Evolutionary conservation across 371 early-diverging fungal genomes (phyloP).

Genomic region (Basidiobolus heterosporus): DNA sequence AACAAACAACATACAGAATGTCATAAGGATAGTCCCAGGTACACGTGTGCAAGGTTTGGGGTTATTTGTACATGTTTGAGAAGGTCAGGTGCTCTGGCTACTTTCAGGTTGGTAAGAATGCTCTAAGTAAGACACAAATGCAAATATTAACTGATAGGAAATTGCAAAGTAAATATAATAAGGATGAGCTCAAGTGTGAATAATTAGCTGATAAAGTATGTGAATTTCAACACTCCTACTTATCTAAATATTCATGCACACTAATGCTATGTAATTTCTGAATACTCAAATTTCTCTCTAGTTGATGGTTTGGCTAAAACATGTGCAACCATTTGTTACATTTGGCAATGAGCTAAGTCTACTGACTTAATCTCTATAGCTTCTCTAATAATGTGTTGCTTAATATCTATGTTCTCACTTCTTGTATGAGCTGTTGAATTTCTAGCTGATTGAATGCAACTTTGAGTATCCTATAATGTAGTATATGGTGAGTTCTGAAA

Average conservation of each 20-base stretch:
- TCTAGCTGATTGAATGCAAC: neutral
- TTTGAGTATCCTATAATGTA: neutral
- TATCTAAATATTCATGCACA: neutral
- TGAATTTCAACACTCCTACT: neutral
- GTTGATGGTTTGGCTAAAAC: conserved; percentile 3
- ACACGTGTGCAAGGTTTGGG: too few relatives aligned
- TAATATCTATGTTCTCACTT: neutral
- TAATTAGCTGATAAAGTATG: too few relatives aligned
- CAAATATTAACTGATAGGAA: too few relatives aligned
- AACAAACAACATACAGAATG: too few relatives aligned
- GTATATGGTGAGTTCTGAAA: neutral
- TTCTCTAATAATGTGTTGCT: neutral
- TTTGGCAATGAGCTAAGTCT: conserved; percentile 1
- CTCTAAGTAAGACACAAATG: too few relatives aligned
- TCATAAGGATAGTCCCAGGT: too few relatives aligned
- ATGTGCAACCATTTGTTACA: conserved; percentile 6
- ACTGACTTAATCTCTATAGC: neutral
- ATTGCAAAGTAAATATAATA: too few relatives aligned
- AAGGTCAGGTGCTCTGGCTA: too few relatives aligned
- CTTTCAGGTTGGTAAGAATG: too few relatives aligned
- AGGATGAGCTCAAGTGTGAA: too few relatives aligned
- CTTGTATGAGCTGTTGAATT: neutral
- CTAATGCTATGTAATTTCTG: neutral
- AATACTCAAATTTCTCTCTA: neutral
- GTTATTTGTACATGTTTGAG: too few relatives aligned